Evolutionary conservation across 495 filamentous ascomycete species (phyloP).

Genomic region (Penicillium herquei): DNA sequence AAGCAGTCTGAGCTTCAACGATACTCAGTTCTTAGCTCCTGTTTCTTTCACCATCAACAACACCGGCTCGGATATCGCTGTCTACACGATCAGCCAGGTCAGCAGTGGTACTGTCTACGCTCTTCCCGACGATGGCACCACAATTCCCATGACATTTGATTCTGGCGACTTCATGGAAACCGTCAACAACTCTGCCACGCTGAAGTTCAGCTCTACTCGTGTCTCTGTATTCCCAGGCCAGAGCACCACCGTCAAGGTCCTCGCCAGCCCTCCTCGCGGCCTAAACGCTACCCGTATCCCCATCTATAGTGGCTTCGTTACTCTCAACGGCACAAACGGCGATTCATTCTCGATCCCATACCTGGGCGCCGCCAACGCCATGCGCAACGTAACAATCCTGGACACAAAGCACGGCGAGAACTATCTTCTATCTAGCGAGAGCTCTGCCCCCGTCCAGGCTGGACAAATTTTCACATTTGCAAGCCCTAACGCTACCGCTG

Average conservation of each 20-base stretch:
- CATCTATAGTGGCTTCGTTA: slow-evolving; percentile 36
- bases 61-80: slow-evolving; percentile 41
- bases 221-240: slow-evolving; percentile 6
- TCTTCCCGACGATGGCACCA: slow-evolving; percentile 12
- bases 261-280: slow-evolving; percentile 16
- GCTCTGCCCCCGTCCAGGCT: slow-evolving; percentile 1
- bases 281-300: slow-evolving; percentile 25
- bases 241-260: slow-evolving; percentile 23
- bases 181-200: background rate
- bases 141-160: slow-evolving; percentile 9
- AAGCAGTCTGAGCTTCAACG: slow-evolving; percentile 57
- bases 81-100: slow-evolving; percentile 42
- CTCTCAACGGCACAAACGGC: slow-evolving; percentile 30
- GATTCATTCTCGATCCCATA: slow-evolving; percentile 35
- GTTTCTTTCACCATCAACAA: slow-evolving; percentile 52
- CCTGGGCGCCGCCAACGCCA: slow-evolving; percentile 17
- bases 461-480: slow-evolving; percentile 8
- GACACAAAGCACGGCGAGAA: slow-evolving; percentile 11
- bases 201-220: slow-evolving; percentile 8
- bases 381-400: slow-evolving; percentile 20
- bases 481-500: slow-evolving; percentile 4
- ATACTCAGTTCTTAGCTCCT: slow-evolving; percentile 50
- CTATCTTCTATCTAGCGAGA: slow-evolving; percentile 6
- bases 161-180: slow-evolving; percentile 20
- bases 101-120: slow-evolving; percentile 27